Conservation (phyloP, 2,329 filamentous ascomycete genomes). For the Neurospora sp. region DNA sequence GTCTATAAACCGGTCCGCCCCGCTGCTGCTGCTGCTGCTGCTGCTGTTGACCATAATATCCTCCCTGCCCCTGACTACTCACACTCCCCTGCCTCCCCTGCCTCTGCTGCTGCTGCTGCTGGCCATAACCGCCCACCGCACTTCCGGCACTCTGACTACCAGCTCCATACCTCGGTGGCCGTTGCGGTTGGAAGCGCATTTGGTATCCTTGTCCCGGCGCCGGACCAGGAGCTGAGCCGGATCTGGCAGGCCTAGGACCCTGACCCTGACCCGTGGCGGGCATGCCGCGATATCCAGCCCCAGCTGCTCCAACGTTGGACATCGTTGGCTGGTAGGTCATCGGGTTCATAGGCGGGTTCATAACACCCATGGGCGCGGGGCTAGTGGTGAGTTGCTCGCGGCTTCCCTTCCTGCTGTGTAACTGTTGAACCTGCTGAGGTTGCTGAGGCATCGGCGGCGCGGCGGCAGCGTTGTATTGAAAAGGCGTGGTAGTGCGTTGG, state of each 20-base stretch:
- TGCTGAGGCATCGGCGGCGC: neutral
- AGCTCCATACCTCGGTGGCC: neutral
- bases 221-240: fast-evolving
- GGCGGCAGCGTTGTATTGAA: neutral
- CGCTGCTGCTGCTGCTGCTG: neutral
- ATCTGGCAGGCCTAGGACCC: neutral
- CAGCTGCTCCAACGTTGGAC: constrained; percentile 18
- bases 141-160: neutral
- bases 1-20: neutral
- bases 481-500: neutral
- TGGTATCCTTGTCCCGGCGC: neutral
- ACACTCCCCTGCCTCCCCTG: neutral
- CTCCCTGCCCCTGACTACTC: neutral
- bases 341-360: constrained; percentile 13
- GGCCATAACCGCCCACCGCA: neutral
- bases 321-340: constrained; percentile 24
- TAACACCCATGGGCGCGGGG: constrained; percentile 29
- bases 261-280: constrained; percentile 1
- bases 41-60: neutral
- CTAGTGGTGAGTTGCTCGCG: constrained; percentile 29
- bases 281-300: neutral
- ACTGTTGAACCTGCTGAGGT: neutral
- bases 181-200: neutral
- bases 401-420: constrained; percentile 20
- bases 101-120: neutral